Evolutionary conservation across 192 early-diverging fungal genomes (phyloP), one percentile per base, ranked within the genome.

Genomic region (Gryganskiella cystojenkinii): DNA sequence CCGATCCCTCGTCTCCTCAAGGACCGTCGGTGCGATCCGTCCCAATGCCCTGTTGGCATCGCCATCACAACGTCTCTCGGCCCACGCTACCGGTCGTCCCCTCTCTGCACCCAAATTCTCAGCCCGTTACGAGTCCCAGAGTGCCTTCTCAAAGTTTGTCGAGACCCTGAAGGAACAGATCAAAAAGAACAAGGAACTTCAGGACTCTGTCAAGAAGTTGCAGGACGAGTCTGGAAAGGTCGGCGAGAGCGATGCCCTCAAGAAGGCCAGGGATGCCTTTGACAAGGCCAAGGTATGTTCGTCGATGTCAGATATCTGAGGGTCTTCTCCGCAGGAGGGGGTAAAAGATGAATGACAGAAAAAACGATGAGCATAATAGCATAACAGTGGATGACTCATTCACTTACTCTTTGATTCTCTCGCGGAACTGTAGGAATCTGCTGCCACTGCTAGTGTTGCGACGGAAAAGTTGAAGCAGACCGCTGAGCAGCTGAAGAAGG

Each of bases 121-220:
- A 28, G 74, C 74, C 37, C 61, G 74, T 42, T 50, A 78, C 34
- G 74, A 78, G 25, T 69, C 74, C 49, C 74, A 78, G 45, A 71
- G 71, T 45, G 67, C 79, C 8, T 71, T 83, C 63, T 28, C 64
- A 37, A 83, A 80, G 56, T 99, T 99, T 81, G 81, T 91, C n/a
- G 91, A 96, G 55, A 95, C 95, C 0, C 78, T 99, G 51, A 93
- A 92, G 78, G 90, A 93, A 47, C 97, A 99, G 85, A 86, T 96
- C 56, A 87, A 93, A 81, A 96, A 98, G 83, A 98, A 96, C 83
- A 88, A 95, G 81, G 96, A 99, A 67, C 81, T 99, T 20, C 92
- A 97, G 67, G 79, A 93, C 33, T 92, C 94, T 79, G 91, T 98
- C 60, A 96, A 98, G 89, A 91, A 91, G 57, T 82, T 99, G 33